These are phyloP conservation scores for Mucor saturninus DNA, from an alignment of 371 early-diverging fungal species.

Conservation along the genomic window DNA sequence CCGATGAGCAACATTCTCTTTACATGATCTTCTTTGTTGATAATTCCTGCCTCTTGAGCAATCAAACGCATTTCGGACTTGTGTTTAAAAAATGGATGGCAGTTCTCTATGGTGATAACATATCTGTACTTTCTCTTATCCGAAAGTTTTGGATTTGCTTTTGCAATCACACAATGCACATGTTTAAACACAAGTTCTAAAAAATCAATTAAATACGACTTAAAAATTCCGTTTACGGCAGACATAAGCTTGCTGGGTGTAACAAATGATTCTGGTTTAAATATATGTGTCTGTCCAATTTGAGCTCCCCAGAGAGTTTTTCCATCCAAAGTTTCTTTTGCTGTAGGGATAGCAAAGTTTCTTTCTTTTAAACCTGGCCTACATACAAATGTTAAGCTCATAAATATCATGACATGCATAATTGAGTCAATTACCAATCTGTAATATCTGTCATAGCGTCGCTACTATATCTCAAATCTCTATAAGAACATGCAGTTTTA, in stretches of 20 bases:
- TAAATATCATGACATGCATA: too few species aligned
- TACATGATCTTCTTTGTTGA: not conserved
- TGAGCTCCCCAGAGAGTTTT: slow-evolving; percentile 3
- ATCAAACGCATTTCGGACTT: slow-evolving; percentile 12
- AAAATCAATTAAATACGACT: not conserved
- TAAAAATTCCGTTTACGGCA: slow-evolving; percentile 1
- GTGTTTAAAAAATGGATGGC: slow-evolving; percentile 10
- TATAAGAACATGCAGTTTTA: slow-evolving; percentile 8
- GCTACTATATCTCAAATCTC: not conserved
- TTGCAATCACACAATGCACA: not conserved
- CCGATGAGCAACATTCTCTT: slow-evolving; percentile 2
- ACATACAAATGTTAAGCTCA: not conserved
- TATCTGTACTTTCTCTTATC: slow-evolving; percentile 9
- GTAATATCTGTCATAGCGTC: not conserved
- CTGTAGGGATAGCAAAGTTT: not conserved
- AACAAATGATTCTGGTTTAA: not conserved
- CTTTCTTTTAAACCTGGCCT: slow-evolving; percentile 4
- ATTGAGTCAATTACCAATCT: not conserved
- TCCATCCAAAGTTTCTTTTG: not conserved
- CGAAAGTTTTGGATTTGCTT: not conserved
- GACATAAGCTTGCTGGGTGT: slow-evolving; percentile 13
- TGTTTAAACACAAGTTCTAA: not conserved
- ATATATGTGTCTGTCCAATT: not conserved
- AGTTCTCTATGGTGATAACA: slow-evolving; percentile 22
- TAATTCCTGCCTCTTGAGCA: not conserved